Conservation (phyloP, 2,329 filamentous ascomycete species). For the Fonsecaea multimorphosa region DNA sequence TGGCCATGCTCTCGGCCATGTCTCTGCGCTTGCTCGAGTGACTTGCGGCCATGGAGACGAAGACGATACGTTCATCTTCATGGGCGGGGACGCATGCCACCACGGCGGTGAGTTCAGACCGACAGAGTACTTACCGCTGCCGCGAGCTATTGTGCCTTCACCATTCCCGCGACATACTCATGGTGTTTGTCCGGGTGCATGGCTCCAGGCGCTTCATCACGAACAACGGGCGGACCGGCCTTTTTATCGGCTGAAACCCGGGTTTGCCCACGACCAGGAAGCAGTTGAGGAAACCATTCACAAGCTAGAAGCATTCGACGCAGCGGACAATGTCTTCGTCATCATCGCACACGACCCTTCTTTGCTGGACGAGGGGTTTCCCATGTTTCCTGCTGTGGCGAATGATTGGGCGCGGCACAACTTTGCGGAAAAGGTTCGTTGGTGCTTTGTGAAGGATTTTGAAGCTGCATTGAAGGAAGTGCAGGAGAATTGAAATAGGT, state of each 20-base stretch:
- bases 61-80: conserved; percentile 53
- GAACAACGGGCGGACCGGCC: not conserved
- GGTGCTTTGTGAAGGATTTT: conserved; percentile 17
- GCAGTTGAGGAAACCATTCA: conserved; percentile 35
- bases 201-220: conserved; percentile 2
- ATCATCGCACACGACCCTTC: conserved; percentile 41
- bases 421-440: conserved; percentile 10
- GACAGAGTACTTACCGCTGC: conserved; percentile 40
- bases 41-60: conserved; percentile 2
- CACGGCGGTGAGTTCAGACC: conserved; percentile 46
- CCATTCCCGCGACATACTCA: not conserved
- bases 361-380: conserved; percentile 26
- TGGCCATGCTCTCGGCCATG: conserved; percentile 56
- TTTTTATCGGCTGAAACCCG: conserved; percentile 21
- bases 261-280: not conserved
- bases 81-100: conserved; percentile 58
- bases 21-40: conserved; percentile 57
- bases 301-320: conserved; percentile 40
- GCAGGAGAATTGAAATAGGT: no score
- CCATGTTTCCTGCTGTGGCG: conserved; percentile 10
- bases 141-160: conserved; percentile 26
- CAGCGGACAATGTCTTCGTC: conserved; percentile 40
- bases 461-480: not conserved
- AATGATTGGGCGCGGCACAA: conserved; percentile 4
- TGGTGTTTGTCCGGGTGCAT: conserved; percentile 3